Evolutionary conservation across 306 rosid species (phyloP).

Genomic region (Lathyrus tuberosus): DNA sequence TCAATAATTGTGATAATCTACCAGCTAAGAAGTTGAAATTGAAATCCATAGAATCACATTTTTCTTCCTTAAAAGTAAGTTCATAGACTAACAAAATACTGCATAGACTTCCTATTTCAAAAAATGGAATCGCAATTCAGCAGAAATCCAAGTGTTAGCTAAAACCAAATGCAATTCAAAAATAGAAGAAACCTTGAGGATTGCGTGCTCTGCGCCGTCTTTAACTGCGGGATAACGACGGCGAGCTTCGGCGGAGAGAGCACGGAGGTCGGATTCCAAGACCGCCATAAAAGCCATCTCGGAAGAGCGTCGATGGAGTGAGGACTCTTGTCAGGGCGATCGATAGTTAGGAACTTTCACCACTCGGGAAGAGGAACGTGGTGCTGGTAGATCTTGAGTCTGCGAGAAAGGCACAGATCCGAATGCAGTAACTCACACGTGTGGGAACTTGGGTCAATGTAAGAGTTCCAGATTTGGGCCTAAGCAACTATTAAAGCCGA

Average conservation of each 20-base stretch:
- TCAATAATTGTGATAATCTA: conserved; percentile 19
- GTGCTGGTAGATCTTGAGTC: conserved; percentile 52
- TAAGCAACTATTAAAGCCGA: not conserved
- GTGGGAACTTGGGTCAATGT: conserved; percentile 30
- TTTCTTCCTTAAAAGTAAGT: conserved; percentile 17
- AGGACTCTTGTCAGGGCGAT: conserved; percentile 28
- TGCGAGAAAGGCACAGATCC: conserved; percentile 35
- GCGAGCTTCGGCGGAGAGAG: conserved; percentile 97
- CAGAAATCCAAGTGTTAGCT: conserved; percentile 30
- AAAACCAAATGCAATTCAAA: conserved; percentile 32
- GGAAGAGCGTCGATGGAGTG: conserved; percentile 35
- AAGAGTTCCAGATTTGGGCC: conserved; percentile 32
- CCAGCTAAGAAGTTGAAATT: conserved; percentile 21
- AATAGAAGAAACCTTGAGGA: conserved; percentile 54
- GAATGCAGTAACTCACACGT: conserved; percentile 42
- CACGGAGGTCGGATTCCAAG: conserved; percentile 98
- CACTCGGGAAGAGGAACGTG: conserved; percentile 14
- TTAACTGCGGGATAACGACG: conserved; percentile 94
- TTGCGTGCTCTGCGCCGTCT: conserved; percentile 96
- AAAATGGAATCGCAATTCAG: conserved; percentile 36
- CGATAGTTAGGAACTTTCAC: conserved; percentile 24
- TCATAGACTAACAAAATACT: conserved; percentile 31
- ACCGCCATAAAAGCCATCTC: conserved; percentile 99
- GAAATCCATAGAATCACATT: conserved; percentile 15
- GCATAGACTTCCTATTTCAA: conserved; percentile 4